These are phyloP conservation scores for Alternaria postmessia DNA, from an alignment of 2,329 filamentous ascomycete species.

Conservation along the genomic window DNA sequence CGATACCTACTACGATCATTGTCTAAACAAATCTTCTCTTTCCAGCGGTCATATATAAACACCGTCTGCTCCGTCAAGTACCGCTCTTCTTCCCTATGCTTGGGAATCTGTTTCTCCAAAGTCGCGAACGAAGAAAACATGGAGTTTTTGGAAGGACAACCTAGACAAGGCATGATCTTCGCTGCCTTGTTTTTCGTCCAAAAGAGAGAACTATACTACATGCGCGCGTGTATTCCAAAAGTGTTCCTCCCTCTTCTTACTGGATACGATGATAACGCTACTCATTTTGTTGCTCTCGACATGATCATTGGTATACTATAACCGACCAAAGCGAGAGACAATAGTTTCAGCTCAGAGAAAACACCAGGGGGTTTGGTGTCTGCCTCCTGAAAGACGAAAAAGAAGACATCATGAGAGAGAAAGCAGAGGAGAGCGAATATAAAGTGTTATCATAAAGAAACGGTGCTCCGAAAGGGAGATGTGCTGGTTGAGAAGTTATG, in stretches of 20 bases:
- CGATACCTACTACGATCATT: accelerated
- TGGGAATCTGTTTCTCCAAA: neutral
- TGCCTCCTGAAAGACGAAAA: no score
- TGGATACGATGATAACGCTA: no score
- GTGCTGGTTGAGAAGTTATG: accelerated
- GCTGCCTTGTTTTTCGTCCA: neutral
- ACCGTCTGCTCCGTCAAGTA: neutral
- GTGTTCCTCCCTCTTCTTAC: neutral
- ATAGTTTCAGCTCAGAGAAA: no score
- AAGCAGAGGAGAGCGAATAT: no score
- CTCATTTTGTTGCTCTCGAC: no score
- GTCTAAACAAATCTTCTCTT: neutral
- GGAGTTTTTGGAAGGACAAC: neutral
- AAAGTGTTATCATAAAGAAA: no score
- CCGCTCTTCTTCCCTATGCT: accelerated
- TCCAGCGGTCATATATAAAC: neutral
- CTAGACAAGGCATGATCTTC: accelerated
- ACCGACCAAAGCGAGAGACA: no score
- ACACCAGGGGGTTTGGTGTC: no score
- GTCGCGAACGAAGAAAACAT: accelerated
- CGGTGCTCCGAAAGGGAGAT: no score
- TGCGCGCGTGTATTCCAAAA: neutral
- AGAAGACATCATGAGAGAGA: no score
- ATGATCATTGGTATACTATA: no score
- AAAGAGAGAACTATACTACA: neutral